Evolutionary conservation across 75 land plant genomes (phyloP).

Genomic region (Cupressus sempervirens): DNA sequence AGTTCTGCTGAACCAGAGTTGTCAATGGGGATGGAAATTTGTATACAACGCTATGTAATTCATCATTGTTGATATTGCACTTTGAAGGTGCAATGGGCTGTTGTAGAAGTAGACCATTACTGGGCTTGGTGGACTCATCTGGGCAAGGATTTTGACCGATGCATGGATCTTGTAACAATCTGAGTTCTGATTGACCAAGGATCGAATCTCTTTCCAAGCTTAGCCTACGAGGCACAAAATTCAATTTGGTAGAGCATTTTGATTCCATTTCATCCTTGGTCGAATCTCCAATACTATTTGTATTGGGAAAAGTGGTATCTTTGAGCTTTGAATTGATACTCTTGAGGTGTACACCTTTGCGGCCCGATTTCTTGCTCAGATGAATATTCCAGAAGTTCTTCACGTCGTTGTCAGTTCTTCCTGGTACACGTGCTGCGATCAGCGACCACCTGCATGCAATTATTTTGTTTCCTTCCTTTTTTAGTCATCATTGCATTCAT

Average conservation of each 20-base stretch:
- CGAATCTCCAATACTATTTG: neutral
- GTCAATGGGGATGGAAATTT: too few species aligned
- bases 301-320: neutral
- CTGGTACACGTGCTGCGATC: neutral
- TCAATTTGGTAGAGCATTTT: neutral
- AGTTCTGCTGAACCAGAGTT: too few species aligned
- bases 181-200: neutral
- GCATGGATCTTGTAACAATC: too few species aligned
- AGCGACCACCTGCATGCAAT: conserved; percentile 1
- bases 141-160: too few species aligned
- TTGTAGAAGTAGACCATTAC: too few species aligned
- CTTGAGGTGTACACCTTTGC: neutral
- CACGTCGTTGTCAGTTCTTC: conserved; percentile 7
- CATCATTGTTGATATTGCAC: too few species aligned
- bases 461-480: too few species aligned
- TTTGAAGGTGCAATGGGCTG: too few species aligned
- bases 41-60: too few species aligned
- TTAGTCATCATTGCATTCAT: neutral
- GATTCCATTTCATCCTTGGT: neutral
- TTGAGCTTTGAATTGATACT: neutral
- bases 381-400: conserved; percentile 14
- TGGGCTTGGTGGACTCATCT: too few species aligned
- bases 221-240: neutral
- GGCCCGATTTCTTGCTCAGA: neutral
- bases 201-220: neutral